These are phyloP conservation scores for Apiospora marii DNA, from an alignment of 2,329 filamentous ascomycete species.

Conservation along the genomic window DNA sequence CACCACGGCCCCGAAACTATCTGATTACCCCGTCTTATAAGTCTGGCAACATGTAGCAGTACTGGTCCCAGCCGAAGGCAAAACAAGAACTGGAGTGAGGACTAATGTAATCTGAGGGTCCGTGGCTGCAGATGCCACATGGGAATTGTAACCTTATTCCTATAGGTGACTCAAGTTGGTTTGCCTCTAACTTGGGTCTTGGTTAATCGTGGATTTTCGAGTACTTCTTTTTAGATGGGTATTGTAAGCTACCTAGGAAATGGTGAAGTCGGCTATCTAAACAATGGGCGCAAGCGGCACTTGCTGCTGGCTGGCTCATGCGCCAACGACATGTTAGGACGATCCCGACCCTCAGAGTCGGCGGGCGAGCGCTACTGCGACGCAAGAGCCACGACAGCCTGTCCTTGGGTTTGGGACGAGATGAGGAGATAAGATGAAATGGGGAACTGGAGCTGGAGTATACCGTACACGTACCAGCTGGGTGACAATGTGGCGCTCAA, in stretches of 20 bases:
- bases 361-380: background rate
- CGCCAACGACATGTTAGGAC: background rate
- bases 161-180: constrained; percentile 6
- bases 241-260: background rate
- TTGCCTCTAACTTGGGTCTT: constrained; percentile 4
- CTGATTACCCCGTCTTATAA: background rate
- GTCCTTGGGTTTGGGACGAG: constrained; percentile 12
- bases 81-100: background rate
- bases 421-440: constrained; percentile 16
- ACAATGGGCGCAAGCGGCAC: background rate
- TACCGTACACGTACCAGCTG: background rate
- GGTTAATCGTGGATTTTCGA: background rate
- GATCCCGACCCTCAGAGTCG: background rate
- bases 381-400: constrained; percentile 18
- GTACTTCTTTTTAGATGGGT: background rate
- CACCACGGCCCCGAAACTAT: background rate
- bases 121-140: constrained; percentile 24
- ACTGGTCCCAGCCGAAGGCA: background rate
- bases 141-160: constrained; percentile 20
- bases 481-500: constrained; percentile 20
- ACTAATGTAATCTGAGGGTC: background rate
- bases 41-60: background rate
- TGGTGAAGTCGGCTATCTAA: background rate
- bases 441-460: background rate
- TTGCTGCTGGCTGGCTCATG: background rate